phyloP scores from a whole-genome alignment of 352 stramenopile genomes.

The Globisporangium cederbergense region DNA sequence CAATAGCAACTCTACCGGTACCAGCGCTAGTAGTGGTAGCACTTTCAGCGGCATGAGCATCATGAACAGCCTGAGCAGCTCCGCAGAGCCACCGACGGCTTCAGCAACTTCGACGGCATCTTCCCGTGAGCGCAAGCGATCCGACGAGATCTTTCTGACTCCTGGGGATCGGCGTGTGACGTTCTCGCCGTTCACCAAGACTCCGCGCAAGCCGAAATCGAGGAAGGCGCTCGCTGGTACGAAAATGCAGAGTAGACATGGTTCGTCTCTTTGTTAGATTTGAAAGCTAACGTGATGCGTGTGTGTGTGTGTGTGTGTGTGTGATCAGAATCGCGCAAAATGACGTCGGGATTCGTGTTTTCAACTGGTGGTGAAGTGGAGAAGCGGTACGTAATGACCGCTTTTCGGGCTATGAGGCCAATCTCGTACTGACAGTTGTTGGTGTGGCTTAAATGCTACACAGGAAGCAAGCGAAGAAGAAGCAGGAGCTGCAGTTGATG shows the following conservation, averaged over 20 bases:
- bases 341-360: slow-evolving; percentile 22
- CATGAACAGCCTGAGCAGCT: slow-evolving; percentile 4
- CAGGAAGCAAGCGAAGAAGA: slow-evolving; percentile 25
- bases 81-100: slow-evolving; percentile 2
- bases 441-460: not conserved
- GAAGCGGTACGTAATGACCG: slow-evolving; percentile 7
- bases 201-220: slow-evolving; percentile 13
- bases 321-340: slow-evolving; percentile 13
- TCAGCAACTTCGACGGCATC: slow-evolving; percentile 14
- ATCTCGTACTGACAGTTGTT: not conserved
- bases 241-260: not conserved
- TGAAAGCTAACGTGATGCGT: not conserved
- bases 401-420: not conserved
- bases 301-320: not conserved
- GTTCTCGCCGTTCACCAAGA: slow-evolving; percentile 76
- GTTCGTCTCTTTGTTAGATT: not conserved
- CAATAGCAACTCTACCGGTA: not conserved
- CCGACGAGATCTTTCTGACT: slow-evolving; percentile 28
- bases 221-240: slow-evolving; percentile 14
- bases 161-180: slow-evolving; percentile 46
- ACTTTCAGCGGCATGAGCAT: slow-evolving; percentile 14
- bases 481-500: slow-evolving; percentile 47
- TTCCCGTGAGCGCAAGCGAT: slow-evolving; percentile 20
- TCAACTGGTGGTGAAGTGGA: slow-evolving; percentile 14
- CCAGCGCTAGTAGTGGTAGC: not conserved